Evolutionary conservation across 2,329 filamentous ascomycete genomes (phyloP), one percentile per base, ranked within the genome.

Genomic region (Escovopsis sp.): DNA sequence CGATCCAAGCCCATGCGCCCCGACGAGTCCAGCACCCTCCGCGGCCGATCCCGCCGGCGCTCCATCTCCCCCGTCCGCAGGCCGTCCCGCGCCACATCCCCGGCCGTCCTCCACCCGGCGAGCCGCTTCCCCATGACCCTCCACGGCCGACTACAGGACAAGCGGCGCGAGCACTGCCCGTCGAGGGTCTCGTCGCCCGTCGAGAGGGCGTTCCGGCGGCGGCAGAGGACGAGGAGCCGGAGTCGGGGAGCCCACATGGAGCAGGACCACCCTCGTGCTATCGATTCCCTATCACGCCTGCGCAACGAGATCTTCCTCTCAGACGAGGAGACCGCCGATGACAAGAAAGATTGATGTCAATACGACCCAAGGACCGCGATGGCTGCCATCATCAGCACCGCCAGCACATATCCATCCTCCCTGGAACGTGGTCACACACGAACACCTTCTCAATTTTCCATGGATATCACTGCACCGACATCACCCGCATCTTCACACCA

Each of bases 161-260:
- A 52, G 25, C 57, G 61, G 28, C 59, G 64, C 15, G 62, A 62
- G 42, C 63, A 65, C 41, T 62, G 59, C 39, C 59, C 59, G 10
- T 62, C 59, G 11, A 50, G 59, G 15, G 54, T 54, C 14, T 42
- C 52, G 2, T 58, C 58, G 5, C 55, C 56, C 3, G 45, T 52
- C 18, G 52, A 53, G 42, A 47, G 48, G 19, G 42, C 44, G 13
- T 44, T 49, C 29, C 51, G 55, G 16, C 55, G 56, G 32, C 53
- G 54, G n/a, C 54, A 57, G 39, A 47, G 57, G 35, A 57, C 56
- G 11, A 51, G 57, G 35, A 62, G 58, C 46, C 49, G 53, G 37
- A 58, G 57, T 46, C 53, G 57, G 25, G 51, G 52, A 12, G 45
- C 50, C 33, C 51, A 48, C 18, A 34, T 47, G 25, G 55, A 57